A percentile compares a stretch with the other conserved stretches of the same genome.
These are phyloP conservation scores for Mycena floridula DNA, from an alignment of 768 basidiomycete species.

Conservation along the genomic window DNA sequence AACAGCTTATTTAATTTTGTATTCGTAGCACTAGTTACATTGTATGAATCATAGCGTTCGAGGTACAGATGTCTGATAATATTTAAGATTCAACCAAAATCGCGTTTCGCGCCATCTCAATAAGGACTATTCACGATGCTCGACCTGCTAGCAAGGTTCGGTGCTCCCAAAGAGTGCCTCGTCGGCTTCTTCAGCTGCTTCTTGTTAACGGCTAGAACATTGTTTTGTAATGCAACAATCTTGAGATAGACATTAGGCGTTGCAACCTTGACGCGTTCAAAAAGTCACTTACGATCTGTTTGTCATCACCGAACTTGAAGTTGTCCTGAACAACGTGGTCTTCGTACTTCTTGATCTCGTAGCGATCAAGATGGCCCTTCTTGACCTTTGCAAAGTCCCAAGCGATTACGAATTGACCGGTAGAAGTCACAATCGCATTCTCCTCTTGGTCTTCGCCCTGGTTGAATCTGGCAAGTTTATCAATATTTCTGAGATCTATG, in stretches of 20 bases:
- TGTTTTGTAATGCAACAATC: slow-evolving; percentile 93
- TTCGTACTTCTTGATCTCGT: slow-evolving; percentile 95
- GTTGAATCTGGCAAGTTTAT: slow-evolving; percentile 66
- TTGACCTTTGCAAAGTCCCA: slow-evolving; percentile 98
- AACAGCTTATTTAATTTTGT: background rate
- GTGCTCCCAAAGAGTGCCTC: slow-evolving; percentile 58
- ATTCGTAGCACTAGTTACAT: background rate
- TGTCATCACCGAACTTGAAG: slow-evolving; percentile 97
- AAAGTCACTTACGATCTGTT: slow-evolving; percentile 72
- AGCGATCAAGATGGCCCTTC: slow-evolving; percentile 84
- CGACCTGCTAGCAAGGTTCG: slow-evolving; percentile 42
- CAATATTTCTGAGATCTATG: background rate
- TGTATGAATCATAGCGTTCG: slow-evolving; percentile 7
- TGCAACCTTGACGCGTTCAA: background rate
- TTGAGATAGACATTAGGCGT: slow-evolving; percentile 24
- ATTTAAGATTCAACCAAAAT: slow-evolving; percentile 4
- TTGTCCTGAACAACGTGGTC: slow-evolving; percentile 94
- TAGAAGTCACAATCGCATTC: slow-evolving; percentile 93
- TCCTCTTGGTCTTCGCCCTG: slow-evolving; percentile 83
- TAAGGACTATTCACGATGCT: slow-evolving; percentile 66
- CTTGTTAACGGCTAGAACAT: slow-evolving; percentile 93
- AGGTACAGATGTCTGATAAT: slow-evolving; percentile 11
- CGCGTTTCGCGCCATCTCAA: slow-evolving; percentile 17
- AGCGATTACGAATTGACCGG: slow-evolving; percentile 85
- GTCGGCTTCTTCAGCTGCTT: slow-evolving; percentile 82